A percentile compares a stretch with the other conserved stretches of the same genome.
Evolutionary conservation across 768 basidiomycete genomes (phyloP).

Genomic region (Lactifluus piperatus): DNA sequence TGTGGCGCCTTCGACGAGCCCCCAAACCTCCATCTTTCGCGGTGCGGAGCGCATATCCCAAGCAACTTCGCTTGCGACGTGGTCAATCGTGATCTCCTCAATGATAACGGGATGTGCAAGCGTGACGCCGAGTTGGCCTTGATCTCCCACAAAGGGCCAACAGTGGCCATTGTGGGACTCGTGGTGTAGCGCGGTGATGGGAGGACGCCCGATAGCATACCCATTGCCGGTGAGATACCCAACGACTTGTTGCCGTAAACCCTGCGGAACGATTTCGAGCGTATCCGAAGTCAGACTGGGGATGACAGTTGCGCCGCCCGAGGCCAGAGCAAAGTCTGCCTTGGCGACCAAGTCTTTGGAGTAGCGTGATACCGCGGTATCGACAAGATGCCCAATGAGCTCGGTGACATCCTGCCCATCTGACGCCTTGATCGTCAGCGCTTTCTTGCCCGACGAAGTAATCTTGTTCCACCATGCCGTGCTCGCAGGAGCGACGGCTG

Average conservation of each 20-base stretch:
- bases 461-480: conserved; percentile 68
- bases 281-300: conserved; percentile 80
- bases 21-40: conserved; percentile 86
- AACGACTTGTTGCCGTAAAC: conserved; percentile 39
- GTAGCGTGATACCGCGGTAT: conserved; percentile 57
- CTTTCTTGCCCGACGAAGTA: conserved; percentile 30
- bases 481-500: conserved; percentile 28
- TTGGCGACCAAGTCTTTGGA: conserved; percentile 75
- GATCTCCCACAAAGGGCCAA: conserved; percentile 80
- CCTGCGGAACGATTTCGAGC: conserved; percentile 51
- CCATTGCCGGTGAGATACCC: conserved; percentile 52
- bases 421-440: conserved; percentile 55
- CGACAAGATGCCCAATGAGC: conserved; percentile 68
- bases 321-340: conserved; percentile 79
- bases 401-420: conserved; percentile 68
- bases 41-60: conserved; percentile 78
- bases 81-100: conserved; percentile 74
- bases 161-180: conserved; percentile 79
- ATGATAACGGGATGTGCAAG: conserved; percentile 56
- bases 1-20: conserved; percentile 68
- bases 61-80: conserved; percentile 75
- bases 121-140: conserved; percentile 77
- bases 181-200: conserved; percentile 81
- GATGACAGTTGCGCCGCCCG: conserved; percentile 72
- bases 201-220: conserved; percentile 64